A percentile compares a stretch with the other conserved stretches of the same genome.
These are phyloP conservation scores for Paecilomyces sp. DNA, from an alignment of 2,329 filamentous ascomycete genomes.

Conservation along the genomic window DNA sequence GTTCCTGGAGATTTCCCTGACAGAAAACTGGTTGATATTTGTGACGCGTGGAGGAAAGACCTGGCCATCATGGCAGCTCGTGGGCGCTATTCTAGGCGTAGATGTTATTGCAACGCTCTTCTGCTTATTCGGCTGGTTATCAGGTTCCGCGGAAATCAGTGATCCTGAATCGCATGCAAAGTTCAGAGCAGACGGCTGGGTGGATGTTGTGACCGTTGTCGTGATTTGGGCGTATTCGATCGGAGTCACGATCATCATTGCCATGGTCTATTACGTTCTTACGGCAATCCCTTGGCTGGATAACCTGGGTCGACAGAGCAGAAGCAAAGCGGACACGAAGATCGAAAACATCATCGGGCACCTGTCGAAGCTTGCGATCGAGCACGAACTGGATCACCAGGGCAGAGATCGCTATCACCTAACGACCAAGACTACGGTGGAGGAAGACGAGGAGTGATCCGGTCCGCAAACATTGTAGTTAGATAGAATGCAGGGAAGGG, in stretches of 20 bases:
- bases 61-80: slow-evolving; percentile 62
- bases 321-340: slow-evolving; percentile 32
- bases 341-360: slow-evolving; percentile 39
- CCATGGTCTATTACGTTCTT: slow-evolving; percentile 34
- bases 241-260: slow-evolving; percentile 34
- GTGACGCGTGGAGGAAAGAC: slow-evolving; percentile 74
- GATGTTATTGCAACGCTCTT: slow-evolving; percentile 63
- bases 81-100: slow-evolving; percentile 60
- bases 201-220: slow-evolving; percentile 42
- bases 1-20: slow-evolving; percentile 80
- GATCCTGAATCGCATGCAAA: not conserved
- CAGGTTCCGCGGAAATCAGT: slow-evolving; percentile 30
- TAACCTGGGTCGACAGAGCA: slow-evolving; percentile 34
- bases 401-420: slow-evolving; percentile 26
- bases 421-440: slow-evolving; percentile 20
- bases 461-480: not conserved
- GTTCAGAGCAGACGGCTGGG: slow-evolving; percentile 37
- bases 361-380: slow-evolving; percentile 34
- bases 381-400: slow-evolving; percentile 35
- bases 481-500: not conserved
- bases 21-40: slow-evolving; percentile 92
- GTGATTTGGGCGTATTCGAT: slow-evolving; percentile 37
- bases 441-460: slow-evolving; percentile 22
- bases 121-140: slow-evolving; percentile 64
- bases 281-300: slow-evolving; percentile 23